Percentiles rank a stretch among this genome's conserved stretches.
These are phyloP conservation scores for Magnaporthiopsis rhizophila DNA, from an alignment of 2,329 filamentous ascomycete species.

Conservation along the genomic window DNA sequence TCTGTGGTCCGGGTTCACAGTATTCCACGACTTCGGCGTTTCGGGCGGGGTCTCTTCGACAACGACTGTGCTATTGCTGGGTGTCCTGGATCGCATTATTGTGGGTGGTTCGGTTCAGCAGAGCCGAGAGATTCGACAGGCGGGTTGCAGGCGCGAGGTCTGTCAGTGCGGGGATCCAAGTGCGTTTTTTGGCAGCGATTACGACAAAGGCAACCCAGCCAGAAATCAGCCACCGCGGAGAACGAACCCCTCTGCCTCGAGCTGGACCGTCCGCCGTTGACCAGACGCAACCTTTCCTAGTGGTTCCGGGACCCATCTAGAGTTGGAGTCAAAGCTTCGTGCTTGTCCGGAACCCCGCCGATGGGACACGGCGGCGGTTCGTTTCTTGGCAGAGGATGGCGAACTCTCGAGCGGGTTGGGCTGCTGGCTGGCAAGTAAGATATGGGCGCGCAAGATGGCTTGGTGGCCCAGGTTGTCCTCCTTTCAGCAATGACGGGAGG, in stretches of 20 bases:
- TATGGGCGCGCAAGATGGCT: slow-evolving; percentile 9
- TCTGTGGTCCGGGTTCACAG: slow-evolving; percentile 4
- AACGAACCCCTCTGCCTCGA: neutral
- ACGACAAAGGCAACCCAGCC: neutral
- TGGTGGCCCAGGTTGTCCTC: slow-evolving; percentile 40
- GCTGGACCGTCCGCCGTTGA: neutral
- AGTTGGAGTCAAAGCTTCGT: slow-evolving; percentile 90
- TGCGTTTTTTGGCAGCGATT: slow-evolving; percentile 1
- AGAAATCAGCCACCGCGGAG: neutral
- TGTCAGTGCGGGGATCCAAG: neutral
- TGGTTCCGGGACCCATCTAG: slow-evolving; percentile 68
- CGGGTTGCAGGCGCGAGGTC: slow-evolving; percentile 1
- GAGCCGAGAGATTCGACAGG: neutral
- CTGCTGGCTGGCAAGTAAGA: slow-evolving; percentile 6
- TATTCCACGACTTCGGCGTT: neutral
- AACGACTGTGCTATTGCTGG: slow-evolving; percentile 6
- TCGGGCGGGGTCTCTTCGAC: slow-evolving; percentile 14
- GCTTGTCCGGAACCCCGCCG: slow-evolving; percentile 59
- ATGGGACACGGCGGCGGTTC: slow-evolving; percentile 9
- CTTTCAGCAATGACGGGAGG: slow-evolving; percentile 42
- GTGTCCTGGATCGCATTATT: neutral
- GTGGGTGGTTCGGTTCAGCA: slow-evolving; percentile 2
- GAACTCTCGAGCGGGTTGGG: neutral
- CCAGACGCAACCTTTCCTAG: neutral
- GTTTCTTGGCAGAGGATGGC: neutral